phyloP scores from a whole-genome alignment of 2,329 filamentous ascomycete species.

The Fusarium hainanense region DNA sequence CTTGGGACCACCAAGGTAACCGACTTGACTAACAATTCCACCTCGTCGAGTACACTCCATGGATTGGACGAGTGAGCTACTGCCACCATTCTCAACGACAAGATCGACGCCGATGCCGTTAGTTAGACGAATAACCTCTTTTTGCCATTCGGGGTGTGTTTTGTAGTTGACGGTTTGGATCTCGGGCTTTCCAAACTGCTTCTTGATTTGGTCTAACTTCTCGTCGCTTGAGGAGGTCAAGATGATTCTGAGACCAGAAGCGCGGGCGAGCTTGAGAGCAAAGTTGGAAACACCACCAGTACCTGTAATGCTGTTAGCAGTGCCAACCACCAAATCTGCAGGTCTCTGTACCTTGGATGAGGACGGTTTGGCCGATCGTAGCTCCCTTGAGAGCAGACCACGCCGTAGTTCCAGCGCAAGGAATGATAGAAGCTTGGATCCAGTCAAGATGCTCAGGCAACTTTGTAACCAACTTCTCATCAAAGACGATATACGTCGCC shows the following conservation, averaged over 20 bases:
- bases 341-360: constrained; percentile 54
- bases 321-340: fast-evolving
- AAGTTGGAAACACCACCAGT: constrained; percentile 55
- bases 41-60: constrained; percentile 55
- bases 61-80: constrained; percentile 52
- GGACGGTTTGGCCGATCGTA: constrained; percentile 53
- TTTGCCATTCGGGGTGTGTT: constrained; percentile 58
- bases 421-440: constrained; percentile 52
- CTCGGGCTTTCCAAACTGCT: constrained; percentile 54
- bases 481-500: constrained; percentile 55
- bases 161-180: constrained; percentile 62
- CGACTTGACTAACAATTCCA: constrained; percentile 56
- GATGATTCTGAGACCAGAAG: constrained; percentile 62
- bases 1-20: constrained; percentile 52
- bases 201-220: constrained; percentile 58
- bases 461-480: constrained; percentile 52
- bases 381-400: constrained; percentile 57
- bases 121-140: constrained; percentile 57
- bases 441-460: constrained; percentile 53
- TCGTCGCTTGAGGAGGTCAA: constrained; percentile 63
- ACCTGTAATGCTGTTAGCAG: constrained; percentile 39
- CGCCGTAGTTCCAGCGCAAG: constrained; percentile 58
- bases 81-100: constrained; percentile 59
- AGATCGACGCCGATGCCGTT: constrained; percentile 59
- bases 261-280: constrained; percentile 58